Percentiles rank a stretch among this genome's conserved stretches.
Evolutionary conservation across 148 eudicot genomes (phyloP).

Genomic region (Persicaria tinctoria): DNA sequence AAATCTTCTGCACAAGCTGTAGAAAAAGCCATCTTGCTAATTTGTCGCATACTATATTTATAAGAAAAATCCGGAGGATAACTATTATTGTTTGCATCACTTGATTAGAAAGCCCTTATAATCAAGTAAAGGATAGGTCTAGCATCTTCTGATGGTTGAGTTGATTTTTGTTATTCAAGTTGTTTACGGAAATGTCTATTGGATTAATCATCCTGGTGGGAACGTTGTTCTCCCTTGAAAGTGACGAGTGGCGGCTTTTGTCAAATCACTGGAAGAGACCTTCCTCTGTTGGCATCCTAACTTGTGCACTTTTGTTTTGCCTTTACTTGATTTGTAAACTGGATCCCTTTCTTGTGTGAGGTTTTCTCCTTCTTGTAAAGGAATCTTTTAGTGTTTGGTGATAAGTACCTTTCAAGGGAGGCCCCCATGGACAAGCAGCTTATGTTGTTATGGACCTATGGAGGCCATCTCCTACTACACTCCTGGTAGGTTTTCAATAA

Average conservation of each 20-base stretch:
- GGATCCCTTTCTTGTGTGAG: background rate
- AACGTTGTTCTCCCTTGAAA: background rate
- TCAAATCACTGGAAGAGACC: background rate
- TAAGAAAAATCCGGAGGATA: background rate
- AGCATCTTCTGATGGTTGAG: background rate
- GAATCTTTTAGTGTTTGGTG: constrained; percentile 2
- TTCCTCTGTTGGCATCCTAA: background rate
- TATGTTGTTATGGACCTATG: background rate
- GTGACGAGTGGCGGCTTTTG: background rate
- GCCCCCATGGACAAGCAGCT: background rate
- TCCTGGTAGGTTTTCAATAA: background rate
- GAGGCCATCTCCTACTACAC: background rate
- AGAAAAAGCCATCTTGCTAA: background rate
- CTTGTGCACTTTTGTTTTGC: background rate
- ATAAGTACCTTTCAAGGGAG: background rate
- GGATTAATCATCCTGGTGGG: background rate
- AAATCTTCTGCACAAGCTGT: background rate
- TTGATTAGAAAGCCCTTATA: background rate
- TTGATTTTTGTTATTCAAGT: background rate
- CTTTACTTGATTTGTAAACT: background rate
- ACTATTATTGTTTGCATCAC: background rate
- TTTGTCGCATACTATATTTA: background rate
- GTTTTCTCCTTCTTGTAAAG: background rate
- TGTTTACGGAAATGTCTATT: background rate
- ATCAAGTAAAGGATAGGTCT: background rate